phyloP scores from a whole-genome alignment of 768 basidiomycete species.

The Termitomyces sp. region DNA sequence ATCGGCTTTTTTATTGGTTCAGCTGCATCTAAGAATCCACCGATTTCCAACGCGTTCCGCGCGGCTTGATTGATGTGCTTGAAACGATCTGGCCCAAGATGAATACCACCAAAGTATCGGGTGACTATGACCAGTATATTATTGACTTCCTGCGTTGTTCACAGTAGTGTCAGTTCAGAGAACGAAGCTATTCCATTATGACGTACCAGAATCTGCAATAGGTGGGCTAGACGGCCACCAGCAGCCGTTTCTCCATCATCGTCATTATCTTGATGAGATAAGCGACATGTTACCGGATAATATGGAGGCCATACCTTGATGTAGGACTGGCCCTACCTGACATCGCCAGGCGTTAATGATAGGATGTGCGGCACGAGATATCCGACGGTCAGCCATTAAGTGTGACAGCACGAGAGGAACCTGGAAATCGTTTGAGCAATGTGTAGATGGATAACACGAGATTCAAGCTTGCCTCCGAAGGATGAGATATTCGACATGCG shows the following conservation, averaged over 20 bases:
- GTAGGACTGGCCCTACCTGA: slow-evolving; percentile 57
- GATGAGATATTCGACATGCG: slow-evolving; percentile 74
- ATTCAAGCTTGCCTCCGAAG: slow-evolving; percentile 53
- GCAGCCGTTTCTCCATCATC: slow-evolving; percentile 95
- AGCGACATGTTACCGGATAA: neutral
- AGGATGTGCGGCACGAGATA: slow-evolving; percentile 73
- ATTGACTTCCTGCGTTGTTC: slow-evolving; percentile 54
- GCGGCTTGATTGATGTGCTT: slow-evolving; percentile 97
- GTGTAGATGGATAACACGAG: neutral
- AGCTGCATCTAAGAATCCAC: slow-evolving; percentile 70
- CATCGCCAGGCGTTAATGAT: slow-evolving; percentile 83
- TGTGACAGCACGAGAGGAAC: slow-evolving; percentile 63
- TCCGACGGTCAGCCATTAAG: slow-evolving; percentile 66
- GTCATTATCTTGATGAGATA: slow-evolving; percentile 65
- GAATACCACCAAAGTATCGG: slow-evolving; percentile 90
- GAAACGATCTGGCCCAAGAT: slow-evolving; percentile 84
- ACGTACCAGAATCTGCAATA: slow-evolving; percentile 81
- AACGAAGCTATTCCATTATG: neutral
- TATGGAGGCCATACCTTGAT: slow-evolving; percentile 54
- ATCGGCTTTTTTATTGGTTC: slow-evolving; percentile 29
- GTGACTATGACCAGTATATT: slow-evolving; percentile 90
- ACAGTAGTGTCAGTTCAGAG: neutral
- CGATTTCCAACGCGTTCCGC: slow-evolving; percentile 81
- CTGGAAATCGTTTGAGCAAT: slow-evolving; percentile 27
- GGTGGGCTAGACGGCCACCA: slow-evolving; percentile 83